Evolutionary conservation across 2,329 filamentous ascomycete genomes (phyloP), one percentile per base, ranked within the genome.

Genomic region (Talaromyces pinophilus): DNA sequence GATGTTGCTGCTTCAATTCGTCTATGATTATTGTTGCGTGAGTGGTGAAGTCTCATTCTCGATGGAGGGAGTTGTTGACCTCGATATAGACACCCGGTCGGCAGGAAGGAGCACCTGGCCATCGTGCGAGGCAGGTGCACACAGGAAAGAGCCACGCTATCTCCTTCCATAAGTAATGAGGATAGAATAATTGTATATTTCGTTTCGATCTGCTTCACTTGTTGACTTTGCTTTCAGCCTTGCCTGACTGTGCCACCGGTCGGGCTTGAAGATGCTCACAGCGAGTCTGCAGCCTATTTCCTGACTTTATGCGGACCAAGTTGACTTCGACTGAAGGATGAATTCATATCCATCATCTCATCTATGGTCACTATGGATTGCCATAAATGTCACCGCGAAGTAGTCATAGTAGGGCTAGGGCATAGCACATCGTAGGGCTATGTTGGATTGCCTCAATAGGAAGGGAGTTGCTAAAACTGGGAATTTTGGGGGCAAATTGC

Each of bases 371-470:
- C 6, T 33, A 25, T 7, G 30, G 22, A 35, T 13, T 11, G 25
- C 25, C 33, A 22, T 22, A 10, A 19, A 22, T 38, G 2, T 13
- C 11, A 38, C n/a, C 8, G 6, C 8, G 30, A 55, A 35, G 52
- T 15, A 55, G 52, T 17, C 52, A 55, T 11, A 17, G 22, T 30
- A 52, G 48, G 42, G 42, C 42, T 44, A 30, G 48, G 46, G 19
- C 46, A 25, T 7, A 7, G 19, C 10, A 10, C 3, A 22, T 22
- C 2, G n/a, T 13, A 25, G 30, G 30, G 13, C 6, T n/a, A 42
- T 0, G 22, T 17, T 25, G 19, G 33, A 57, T 57, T 57, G 33
- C 54, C 54, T 57, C 54, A 57, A 57, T 57, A 57, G 54, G 54
- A 33, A 57, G 33, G 25, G 5, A 13, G n/a, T 25, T 40, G 54